Percentiles rank a stretch among this genome's conserved stretches.
These are phyloP conservation scores for Hippophae tibetana DNA, from an alignment of 306 rosid genomes.

Conservation along the genomic window DNA sequence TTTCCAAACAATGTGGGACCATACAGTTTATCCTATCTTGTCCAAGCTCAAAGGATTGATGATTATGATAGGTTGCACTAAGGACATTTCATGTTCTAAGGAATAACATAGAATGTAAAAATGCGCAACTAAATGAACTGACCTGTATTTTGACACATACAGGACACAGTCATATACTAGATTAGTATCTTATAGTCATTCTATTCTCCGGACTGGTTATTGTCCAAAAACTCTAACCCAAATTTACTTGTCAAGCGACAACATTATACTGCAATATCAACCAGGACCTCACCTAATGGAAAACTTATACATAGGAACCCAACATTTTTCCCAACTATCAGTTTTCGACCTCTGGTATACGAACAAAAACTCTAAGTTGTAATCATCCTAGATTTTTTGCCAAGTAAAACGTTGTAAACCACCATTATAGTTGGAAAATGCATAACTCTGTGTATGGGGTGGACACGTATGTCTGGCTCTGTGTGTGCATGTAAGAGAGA, in stretches of 20 bases:
- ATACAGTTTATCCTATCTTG: too few relatives aligned
- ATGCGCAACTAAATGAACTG: constrained; percentile 1
- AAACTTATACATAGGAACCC: not conserved
- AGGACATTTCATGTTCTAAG: not conserved
- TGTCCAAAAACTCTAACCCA: not conserved
- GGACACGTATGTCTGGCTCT: too few relatives aligned
- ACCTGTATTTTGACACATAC: not conserved
- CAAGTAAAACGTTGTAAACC: too few relatives aligned
- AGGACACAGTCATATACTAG: too few relatives aligned
- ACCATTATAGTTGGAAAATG: too few relatives aligned
- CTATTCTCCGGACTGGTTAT: not conserved
- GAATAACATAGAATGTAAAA: not conserved
- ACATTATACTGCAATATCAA: not conserved
- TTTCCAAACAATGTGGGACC: too few relatives aligned
- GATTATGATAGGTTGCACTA: too few relatives aligned
- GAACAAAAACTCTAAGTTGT: not conserved
- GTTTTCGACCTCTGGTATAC: not conserved
- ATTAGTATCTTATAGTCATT: not conserved
- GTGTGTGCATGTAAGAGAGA: too few relatives aligned
- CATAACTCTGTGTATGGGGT: too few relatives aligned
- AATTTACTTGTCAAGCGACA: not conserved
- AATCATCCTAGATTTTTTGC: not conserved
- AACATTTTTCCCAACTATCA: not conserved
- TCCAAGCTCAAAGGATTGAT: not conserved
- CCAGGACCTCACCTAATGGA: not conserved